These are phyloP conservation scores for Russula lepida DNA, from an alignment of 768 basidiomycete species.

Conservation along the genomic window DNA sequence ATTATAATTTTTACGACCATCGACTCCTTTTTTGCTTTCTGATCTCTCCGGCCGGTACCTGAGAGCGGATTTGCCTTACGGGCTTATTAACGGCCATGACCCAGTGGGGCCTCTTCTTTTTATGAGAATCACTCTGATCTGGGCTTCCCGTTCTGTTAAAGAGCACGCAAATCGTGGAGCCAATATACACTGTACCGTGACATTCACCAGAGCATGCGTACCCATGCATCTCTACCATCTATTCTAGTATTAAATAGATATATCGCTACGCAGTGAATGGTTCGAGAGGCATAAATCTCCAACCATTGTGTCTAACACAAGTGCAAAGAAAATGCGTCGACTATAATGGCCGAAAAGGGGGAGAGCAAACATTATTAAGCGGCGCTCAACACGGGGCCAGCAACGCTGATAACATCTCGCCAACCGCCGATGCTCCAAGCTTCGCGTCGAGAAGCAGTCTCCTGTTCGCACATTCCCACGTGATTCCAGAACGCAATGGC, in stretches of 20 bases:
- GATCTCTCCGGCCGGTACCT: too few relatives aligned
- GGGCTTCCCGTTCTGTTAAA: too few relatives aligned
- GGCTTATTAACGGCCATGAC: too few relatives aligned
- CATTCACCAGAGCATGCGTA: neutral
- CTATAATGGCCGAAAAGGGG: too few relatives aligned
- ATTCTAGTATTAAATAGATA: neutral
- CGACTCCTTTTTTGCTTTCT: too few relatives aligned
- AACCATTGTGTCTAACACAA: neutral
- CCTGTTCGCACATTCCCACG: constrained; percentile 7
- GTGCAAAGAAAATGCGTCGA: neutral
- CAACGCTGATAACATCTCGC: constrained; percentile 14
- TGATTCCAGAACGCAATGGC: constrained; percentile 11
- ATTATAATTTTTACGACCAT: too few relatives aligned
- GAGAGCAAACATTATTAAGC: neutral
- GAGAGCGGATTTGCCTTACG: too few relatives aligned
- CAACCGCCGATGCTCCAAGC: constrained; percentile 8
- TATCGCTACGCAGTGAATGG: neutral
- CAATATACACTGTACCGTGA: too few relatives aligned
- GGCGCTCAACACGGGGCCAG: constrained; percentile 6
- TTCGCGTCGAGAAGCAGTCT: neutral
- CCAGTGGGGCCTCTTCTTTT: too few relatives aligned
- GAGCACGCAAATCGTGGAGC: too few relatives aligned
- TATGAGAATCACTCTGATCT: too few relatives aligned
- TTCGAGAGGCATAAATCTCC: neutral
- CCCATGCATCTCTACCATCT: neutral